Evolutionary conservation across 352 stramenopile genomes (phyloP), one percentile per base, ranked within the genome.

Genomic region (Elongisporangium anandrum): DNA sequence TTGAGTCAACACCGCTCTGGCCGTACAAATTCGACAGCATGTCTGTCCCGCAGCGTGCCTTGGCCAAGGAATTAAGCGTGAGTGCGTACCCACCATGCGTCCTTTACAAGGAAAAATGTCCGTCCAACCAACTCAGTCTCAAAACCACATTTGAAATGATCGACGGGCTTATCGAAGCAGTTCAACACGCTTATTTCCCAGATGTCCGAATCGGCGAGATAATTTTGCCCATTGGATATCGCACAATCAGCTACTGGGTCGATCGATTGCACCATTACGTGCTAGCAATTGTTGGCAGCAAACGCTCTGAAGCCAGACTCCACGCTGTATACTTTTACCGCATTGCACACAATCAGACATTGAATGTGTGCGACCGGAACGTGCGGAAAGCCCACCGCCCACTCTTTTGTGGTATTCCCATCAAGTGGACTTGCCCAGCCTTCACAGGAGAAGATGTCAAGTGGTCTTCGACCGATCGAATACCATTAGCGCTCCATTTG

Each of bases 251-350:
- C 13, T 26, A 56, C 16, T 79, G 73, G 73, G 55, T 81, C 45
- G 73, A 81, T 16, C 68, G 70, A 0, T 17, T 81, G 6, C 63
- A 81, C 34, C 73, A 79, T 9, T 69, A 63, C 22, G 1, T 79
- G 9, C 38, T 63, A 20, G 63, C 77, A 41, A 65, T 57, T 3
- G 51, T 81, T 2, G 67, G 76, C 52, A 12, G 64, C 2, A 15
- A 65, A 17, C 26, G 34, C 10, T 15, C 34, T 12, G 13, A 45
- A 12, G 16, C 34, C 4, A 16, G 34, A 4, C 2, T 45, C 10
- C 34, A 45, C 17, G 34, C 34, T 2, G 34, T 45, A 12, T 45
- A 45, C 10, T 45, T 45, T 12, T 45, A 45, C 5, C 26, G 54
- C 56, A 15, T 57, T 41, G 24, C 34, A 17, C 1, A 1, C 10